A percentile compares a stretch with the other conserved stretches of the same genome.
These are phyloP conservation scores for Posidonia australis DNA, from an alignment of 106 monocot species.

Conservation along the genomic window DNA sequence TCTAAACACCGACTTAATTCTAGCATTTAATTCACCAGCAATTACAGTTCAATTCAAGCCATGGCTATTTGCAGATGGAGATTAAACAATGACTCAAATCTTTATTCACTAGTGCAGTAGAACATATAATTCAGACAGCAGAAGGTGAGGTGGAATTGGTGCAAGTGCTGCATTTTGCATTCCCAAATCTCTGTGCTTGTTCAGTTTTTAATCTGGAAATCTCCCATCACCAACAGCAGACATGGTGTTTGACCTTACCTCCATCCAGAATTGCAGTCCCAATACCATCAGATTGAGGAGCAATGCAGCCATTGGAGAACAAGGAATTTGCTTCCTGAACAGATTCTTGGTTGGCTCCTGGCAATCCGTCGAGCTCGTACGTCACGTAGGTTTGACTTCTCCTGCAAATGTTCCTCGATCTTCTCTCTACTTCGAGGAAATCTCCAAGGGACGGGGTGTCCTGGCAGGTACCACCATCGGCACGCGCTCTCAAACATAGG, in stretches of 20 bases:
- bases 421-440: conserved; percentile 38
- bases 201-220: background rate
- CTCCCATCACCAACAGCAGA: conserved; percentile 1
- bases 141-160: no score
- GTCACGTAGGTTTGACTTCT: background rate
- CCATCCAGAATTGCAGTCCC: background rate
- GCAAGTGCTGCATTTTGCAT: no score
- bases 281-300: conserved; percentile 7
- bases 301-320: conserved; percentile 16
- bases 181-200: background rate
- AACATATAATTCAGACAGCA: background rate
- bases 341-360: background rate
- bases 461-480: background rate
- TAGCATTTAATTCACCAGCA: background rate
- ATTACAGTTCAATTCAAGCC: background rate
- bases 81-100: conserved; percentile 3
- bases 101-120: background rate
- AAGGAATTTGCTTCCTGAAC: conserved; percentile 6
- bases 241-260: background rate
- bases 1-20: background rate
- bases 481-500: conserved; percentile 16
- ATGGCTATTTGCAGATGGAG: background rate
- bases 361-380: conserved; percentile 19
- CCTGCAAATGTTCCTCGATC: background rate
- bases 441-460: conserved; percentile 30